Base-by-base conservation (phyloP, 768 basidiomycete genomes). In the Lyophyllum semitale region DNA sequence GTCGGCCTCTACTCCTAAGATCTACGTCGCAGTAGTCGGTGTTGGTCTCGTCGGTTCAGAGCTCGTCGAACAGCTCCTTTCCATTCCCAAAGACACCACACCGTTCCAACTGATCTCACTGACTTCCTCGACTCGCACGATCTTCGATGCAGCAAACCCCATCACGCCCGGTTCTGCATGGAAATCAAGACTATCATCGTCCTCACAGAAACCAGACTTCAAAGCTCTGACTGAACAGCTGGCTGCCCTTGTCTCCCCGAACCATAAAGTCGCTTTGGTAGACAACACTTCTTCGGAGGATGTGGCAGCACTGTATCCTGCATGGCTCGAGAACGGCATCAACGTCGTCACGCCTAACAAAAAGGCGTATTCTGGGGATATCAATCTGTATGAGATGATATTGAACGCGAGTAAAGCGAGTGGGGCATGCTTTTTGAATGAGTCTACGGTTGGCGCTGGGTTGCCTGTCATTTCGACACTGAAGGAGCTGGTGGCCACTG, bases 341-440 rank as follows among this genome's bases (percentile, higher is more conserved):
- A 83, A 87, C 66, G 84, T 99, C 63, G 85, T 96, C 43, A 99
- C 97, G 1, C 96, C 97, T 15, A 99, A 98, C 80, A 99, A 99
- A 73, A 98, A 98, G 73, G 97, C 91, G 0, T 93, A 88, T 67
- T 95, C 93, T 13, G 88, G 89, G 0, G 77, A 84, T 18, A 73
- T 85, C 26, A 63, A 60, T 18, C 74, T 97, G 33, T 98, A 89
- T 67, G 74, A 88, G 48, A 69, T 73, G 22, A 94, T 98, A 59
- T 58, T 88, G 22, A 65, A 65, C 4, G 84, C 90, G 3, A 83
- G 82, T 57, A 70, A 74, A 53, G 77, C 77, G 54, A 80, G 82
- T 49, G 83, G 85, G 3, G 83, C 87, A n/a, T 78, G 83, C 58
- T 89, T 85, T 67, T 74, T 91, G 59, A 87, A 92, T 60, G 97